Evolutionary conservation across 176 grass and related monocot species (phyloP).

Genomic region (Eleusine indica): DNA sequence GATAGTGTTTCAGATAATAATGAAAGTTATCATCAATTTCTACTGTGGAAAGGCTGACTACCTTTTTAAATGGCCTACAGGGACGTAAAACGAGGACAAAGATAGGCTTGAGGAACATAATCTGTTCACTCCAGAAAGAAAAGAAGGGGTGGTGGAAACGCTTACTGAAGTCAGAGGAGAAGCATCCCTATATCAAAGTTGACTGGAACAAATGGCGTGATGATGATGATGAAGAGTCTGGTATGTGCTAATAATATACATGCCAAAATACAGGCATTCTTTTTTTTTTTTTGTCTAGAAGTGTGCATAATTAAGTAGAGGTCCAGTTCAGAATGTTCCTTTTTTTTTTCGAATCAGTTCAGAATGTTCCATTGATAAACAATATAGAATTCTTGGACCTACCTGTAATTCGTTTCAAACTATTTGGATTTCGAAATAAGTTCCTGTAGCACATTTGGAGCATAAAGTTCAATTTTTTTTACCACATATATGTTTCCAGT

Average conservation of each 20-base stretch:
- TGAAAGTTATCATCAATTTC: neutral
- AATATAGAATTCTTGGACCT: neutral
- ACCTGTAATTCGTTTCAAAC: neutral
- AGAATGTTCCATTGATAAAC: no score
- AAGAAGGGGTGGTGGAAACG: slow-evolving; percentile 95
- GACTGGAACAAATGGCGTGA: slow-evolving; percentile 99
- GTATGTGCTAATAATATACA: slow-evolving; percentile 47
- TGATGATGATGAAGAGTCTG: slow-evolving; percentile 96
- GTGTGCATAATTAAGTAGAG: neutral
- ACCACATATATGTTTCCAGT: neutral
- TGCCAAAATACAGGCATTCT: neutral
- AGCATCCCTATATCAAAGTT: slow-evolving; percentile 95
- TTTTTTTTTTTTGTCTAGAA: neutral
- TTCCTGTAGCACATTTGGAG: neutral
- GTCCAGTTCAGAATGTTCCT: neutral
- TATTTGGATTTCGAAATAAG: neutral
- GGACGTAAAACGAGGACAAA: slow-evolving; percentile 84
- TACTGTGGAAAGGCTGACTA: slow-evolving; percentile 11
- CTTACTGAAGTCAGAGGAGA: slow-evolving; percentile 87
- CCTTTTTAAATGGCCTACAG: slow-evolving; percentile 40
- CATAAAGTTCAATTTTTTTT: neutral
- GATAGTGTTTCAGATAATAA: neutral
- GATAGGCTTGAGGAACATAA: slow-evolving; percentile 77
- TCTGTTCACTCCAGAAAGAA: slow-evolving; percentile 86
- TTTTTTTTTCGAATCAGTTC: neutral